Base-by-base conservation (phyloP, 202 grass and related monocot species). In the Dendrocalamus latiflorus region DNA sequence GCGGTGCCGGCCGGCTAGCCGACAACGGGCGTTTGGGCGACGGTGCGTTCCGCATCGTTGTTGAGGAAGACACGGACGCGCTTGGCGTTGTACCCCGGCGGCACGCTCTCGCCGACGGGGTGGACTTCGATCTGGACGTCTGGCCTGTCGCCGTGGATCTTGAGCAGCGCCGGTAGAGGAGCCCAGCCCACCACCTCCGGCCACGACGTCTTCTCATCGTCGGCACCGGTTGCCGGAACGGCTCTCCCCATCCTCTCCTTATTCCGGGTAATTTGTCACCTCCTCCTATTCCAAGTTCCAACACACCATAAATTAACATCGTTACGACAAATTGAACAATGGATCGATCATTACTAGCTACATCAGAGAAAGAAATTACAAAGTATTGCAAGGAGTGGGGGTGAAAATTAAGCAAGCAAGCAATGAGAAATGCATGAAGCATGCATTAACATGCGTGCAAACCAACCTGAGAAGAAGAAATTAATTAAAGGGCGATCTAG, bases 121-220 rank as follows among this genome's bases (percentile, higher is more conserved):
- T 48, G 61, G 38, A 53, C 0, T 0, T 79, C 76, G 1, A 79
- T 5, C 4, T 3, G 1, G 7, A 79, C 61, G 30, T 79, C 76
- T 30, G 33, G 30, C 61, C 61, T 34, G 5, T 79, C 76, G 7
- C 20, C 5, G n/a, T 18, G 33, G 76, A 79, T 66, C 61, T 67
- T 79, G 8, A 66, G 0, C 45, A 9, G 4, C 61, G 61, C 61
- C 13, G 45, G 16, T 9, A 79, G 16, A 17, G 8, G 9, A 14
- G 22, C 12, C 61, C 60, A 66, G 8, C 30, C 70, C 22, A 75
- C 59, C 24, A 56, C 59, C 47, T 83, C 81, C 34, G 70, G 80
- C 69, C 70, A 83, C 58, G 57, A 63, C 22, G 70, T 54, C 70
- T 74, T 83, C 33, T 9, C 42, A 42, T 78, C 75, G 17, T 65